A percentile compares a stretch with the other conserved stretches of the same genome.
These are phyloP conservation scores for Persicaria maculosa DNA, from an alignment of 148 eudicot genomes.

Conservation along the genomic window DNA sequence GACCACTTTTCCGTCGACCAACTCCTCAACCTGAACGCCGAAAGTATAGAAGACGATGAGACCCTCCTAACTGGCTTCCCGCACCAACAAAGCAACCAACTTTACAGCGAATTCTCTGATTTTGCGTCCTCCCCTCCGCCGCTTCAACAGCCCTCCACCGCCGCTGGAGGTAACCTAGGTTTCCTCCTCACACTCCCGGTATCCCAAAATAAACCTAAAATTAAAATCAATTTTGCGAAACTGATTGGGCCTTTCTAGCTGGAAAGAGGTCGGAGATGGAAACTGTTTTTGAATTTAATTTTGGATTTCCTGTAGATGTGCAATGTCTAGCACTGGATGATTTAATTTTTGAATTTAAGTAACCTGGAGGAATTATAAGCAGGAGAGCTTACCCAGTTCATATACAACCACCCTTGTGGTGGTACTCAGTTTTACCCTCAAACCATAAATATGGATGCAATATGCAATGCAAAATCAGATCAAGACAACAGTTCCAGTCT, in stretches of 20 bases:
- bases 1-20: slow-evolving; percentile 51
- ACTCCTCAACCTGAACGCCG: slow-evolving; percentile 35
- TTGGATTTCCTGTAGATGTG: too few species aligned
- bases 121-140: slow-evolving; percentile 19
- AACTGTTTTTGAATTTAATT: too few species aligned
- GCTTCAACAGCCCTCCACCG: not conserved
- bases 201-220: not conserved
- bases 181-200: slow-evolving; percentile 44
- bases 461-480: not conserved
- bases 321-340: too few species aligned
- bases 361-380: too few species aligned
- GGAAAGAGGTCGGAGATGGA: too few species aligned
- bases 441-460: not conserved
- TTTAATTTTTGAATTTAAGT: too few species aligned
- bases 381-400: too few species aligned
- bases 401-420: too few species aligned
- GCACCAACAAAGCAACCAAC: not conserved
- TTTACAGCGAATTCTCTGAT: not conserved
- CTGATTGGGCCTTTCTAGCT: not conserved
- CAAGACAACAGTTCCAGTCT: not conserved
- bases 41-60: slow-evolving; percentile 10
- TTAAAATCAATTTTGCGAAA: not conserved
- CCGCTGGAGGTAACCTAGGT: slow-evolving; percentile 18
- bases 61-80: not conserved
- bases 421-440: not conserved